These are phyloP conservation scores for Globisporangium emineosum DNA, from an alignment of 352 stramenopile species.

Conservation along the genomic window DNA sequence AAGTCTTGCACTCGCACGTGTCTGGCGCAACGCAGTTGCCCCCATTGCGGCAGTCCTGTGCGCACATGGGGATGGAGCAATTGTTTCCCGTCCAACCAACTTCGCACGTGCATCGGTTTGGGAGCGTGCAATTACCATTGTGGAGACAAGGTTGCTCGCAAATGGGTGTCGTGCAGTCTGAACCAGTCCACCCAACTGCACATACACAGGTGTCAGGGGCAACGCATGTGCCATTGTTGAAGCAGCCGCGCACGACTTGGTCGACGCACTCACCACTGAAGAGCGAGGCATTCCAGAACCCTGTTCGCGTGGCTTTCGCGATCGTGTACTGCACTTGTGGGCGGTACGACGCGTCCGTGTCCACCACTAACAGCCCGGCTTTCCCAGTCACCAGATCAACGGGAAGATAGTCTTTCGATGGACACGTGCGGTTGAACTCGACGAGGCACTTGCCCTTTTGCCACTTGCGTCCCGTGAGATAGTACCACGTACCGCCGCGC, in stretches of 20 bases:
- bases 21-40: constrained; percentile 75
- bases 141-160: constrained; percentile 74
- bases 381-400: constrained; percentile 39
- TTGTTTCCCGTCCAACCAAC: constrained; percentile 87
- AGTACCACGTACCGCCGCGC: constrained; percentile 76
- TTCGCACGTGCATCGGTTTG: constrained; percentile 90
- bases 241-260: constrained; percentile 91
- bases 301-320: constrained; percentile 36
- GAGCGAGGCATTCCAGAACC: constrained; percentile 59
- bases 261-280: constrained; percentile 87
- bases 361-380: constrained; percentile 57
- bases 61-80: constrained; percentile 89
- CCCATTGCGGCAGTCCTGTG: constrained; percentile 89
- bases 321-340: constrained; percentile 78
- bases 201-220: constrained; percentile 85
- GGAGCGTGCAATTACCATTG: constrained; percentile 91
- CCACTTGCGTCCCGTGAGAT: constrained; percentile 68
- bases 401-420: constrained; percentile 18
- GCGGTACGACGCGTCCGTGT: constrained; percentile 92
- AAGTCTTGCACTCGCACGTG: constrained; percentile 87
- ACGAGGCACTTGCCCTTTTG: constrained; percentile 93
- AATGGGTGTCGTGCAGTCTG: constrained; percentile 75
- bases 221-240: constrained; percentile 95
- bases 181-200: constrained; percentile 68
- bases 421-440: constrained; percentile 89